Percentiles rank a stretch among this genome's conserved stretches.
Conservation (phyloP, 176 grass and related monocot species). For the Lolium perenne region DNA sequence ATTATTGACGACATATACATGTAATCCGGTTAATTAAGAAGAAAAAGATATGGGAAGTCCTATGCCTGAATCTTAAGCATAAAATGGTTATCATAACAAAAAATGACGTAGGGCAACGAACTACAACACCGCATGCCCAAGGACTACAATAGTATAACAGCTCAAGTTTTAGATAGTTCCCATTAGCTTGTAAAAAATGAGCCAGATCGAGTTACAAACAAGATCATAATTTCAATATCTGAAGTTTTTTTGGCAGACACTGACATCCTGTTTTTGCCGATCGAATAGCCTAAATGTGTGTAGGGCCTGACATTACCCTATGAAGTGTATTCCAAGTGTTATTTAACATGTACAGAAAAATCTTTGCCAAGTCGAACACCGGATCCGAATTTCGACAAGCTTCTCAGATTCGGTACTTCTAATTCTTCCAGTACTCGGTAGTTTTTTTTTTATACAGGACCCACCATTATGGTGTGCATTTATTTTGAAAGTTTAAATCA, state of each 20-base stretch:
- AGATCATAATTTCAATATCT: neutral
- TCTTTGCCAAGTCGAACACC: too few relatives aligned
- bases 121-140: neutral
- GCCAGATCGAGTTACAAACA: neutral
- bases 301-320: neutral
- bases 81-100: neutral
- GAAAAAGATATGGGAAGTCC: neutral
- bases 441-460: neutral
- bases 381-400: too few relatives aligned
- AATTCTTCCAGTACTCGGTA: too few relatives aligned
- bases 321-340: neutral
- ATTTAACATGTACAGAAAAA: neutral
- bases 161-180: neutral
- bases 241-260: neutral
- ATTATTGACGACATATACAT: neutral
- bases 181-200: neutral
- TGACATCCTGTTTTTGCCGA: neutral
- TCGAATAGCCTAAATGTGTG: neutral
- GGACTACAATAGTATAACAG: neutral
- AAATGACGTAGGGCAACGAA: neutral
- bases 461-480: neutral
- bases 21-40: neutral
- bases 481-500: neutral
- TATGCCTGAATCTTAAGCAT: constrained; percentile 4
- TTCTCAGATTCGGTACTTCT: too few relatives aligned